Base-by-base conservation (phyloP, 805 yeast genomes). In the Saturnispora sanitii region DNA sequence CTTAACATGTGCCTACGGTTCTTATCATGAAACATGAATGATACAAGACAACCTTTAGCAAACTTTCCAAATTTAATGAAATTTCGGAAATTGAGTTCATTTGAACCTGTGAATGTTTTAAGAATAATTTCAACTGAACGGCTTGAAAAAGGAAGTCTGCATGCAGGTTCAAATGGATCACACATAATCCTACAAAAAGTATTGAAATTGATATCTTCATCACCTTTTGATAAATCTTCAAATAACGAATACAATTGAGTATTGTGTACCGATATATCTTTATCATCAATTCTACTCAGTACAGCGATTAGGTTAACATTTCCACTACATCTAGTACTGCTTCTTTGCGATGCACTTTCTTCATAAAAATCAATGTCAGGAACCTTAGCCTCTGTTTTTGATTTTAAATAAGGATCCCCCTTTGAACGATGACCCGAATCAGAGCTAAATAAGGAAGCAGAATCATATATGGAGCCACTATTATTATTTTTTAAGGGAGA, bases 21-120 rank as follows among this genome's bases (percentile, higher is more conserved):
- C 2, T 40, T 41, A 42, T 59, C 63, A 41, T 57, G 54, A 43
- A 45, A 52, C 18, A 47, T 49, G 42, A 59, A 59, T 12, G 59
- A 55, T 3, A 48, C 52, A 38, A 46, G 52, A 44, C 62, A 59
- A 3, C 61, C 61, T 40, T 58, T 55, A 17, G 58, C 26, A 38
- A 59, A 60, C n/a, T 40, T 43, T 34, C 56, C 50, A 38, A 59
- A 32, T n/a, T 47, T 48, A 17, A 59, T 48, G 37, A 60, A 60
- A 22, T 48, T 47, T 18, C 56, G 45, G 22, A 54, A 56, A 42
- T 56, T 56, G 21, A 56, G 29, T 21, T 50, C 50, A 18, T 27
- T 31, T 6, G 42, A 20, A 15, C 47, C 31, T 8, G 46, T 36
- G 42, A 56, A 57, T 0, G 54, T 49, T n/a, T 40, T 23, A 35